Evolutionary conservation across 75 land plant species (phyloP), one percentile per base, ranked within the genome.

Genomic region (Cupressus sempervirens): DNA sequence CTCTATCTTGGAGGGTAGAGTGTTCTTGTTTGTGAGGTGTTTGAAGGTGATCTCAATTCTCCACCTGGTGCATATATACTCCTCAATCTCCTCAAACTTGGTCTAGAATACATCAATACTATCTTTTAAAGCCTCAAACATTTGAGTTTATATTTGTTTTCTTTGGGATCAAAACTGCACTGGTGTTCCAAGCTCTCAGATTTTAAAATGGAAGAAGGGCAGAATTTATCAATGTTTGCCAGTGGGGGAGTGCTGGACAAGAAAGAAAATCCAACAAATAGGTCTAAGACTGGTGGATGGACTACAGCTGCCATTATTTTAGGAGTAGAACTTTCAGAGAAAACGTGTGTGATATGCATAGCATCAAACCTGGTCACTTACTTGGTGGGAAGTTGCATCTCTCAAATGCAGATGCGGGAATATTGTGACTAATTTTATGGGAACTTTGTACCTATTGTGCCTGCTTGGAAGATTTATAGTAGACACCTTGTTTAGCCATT

Each of bases 281-380:
- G 84, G 68, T 90, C 97, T n/a, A 87, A 83, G 35, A 95, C 95
- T 35, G 97, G 99, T 7, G 93, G 94, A 84, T 96, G 97, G 99
- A 90, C 89, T 4, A 94, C 91, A 11, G 96, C 96, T 53, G 90
- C 92, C 53, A 88, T 95, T 29, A 94, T 95, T 26, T 90, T 96
- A 82, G 94, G 94, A 35, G 76, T 88, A 9, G 93, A 93, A 80
- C 86, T 92, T 1, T 82, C 92, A 14, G 94, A 93, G 67, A 91
- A 91, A 50, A 82, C 91, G 54, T 88, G 90, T 73, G 91, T 91
- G 50, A 91, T 91, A 88, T 93, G 93, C 7, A 88, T 93, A 80
- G 83, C 93, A 7, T 90, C 81, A 72, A 93, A 93, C 81, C 70
- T 94, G 67, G 93, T 95, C 48, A 94, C 94, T 7, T 95, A 95